These are phyloP conservation scores for Pseudovirgaria hyperparasitica DNA, from an alignment of 2,329 filamentous ascomycete genomes.

Conservation along the genomic window DNA sequence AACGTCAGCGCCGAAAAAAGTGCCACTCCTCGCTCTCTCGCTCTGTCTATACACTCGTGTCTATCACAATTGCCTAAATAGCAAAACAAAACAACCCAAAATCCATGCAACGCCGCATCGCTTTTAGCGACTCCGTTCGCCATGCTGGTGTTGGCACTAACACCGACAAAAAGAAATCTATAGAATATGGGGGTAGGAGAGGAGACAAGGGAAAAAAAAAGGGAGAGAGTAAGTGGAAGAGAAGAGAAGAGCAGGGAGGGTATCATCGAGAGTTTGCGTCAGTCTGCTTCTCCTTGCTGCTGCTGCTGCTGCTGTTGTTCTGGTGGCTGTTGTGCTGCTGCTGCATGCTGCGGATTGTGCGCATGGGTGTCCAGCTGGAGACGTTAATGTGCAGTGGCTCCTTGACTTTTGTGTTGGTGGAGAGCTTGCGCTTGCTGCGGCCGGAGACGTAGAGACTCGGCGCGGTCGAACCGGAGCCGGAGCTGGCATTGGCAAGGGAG, in stretches of 20 bases:
- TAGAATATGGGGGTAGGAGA: constrained; percentile 5
- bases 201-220: background rate
- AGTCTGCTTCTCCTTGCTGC: constrained; percentile 20
- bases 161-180: no score
- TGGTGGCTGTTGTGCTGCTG: constrained; percentile 1
- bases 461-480: constrained; percentile 10
- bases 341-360: background rate
- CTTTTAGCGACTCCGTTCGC: no score
- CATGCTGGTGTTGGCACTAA: no score
- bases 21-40: no score
- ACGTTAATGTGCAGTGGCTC: constrained; percentile 27
- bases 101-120: no score
- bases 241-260: background rate
- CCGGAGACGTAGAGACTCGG: constrained; percentile 26
- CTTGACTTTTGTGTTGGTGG: constrained; percentile 24
- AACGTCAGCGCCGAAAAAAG: no score
- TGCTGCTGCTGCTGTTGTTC: constrained; percentile 5
- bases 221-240: background rate
- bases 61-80: no score
- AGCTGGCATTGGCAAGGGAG: constrained; percentile 10
- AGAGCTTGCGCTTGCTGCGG: constrained; percentile 29
- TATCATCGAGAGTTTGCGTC: no score
- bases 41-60: no score
- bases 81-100: no score
- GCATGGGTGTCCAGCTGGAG: constrained; percentile 21